Evolutionary conservation across 768 basidiomycete genomes (phyloP).

Genomic region (Pulveroboletus sp.): DNA sequence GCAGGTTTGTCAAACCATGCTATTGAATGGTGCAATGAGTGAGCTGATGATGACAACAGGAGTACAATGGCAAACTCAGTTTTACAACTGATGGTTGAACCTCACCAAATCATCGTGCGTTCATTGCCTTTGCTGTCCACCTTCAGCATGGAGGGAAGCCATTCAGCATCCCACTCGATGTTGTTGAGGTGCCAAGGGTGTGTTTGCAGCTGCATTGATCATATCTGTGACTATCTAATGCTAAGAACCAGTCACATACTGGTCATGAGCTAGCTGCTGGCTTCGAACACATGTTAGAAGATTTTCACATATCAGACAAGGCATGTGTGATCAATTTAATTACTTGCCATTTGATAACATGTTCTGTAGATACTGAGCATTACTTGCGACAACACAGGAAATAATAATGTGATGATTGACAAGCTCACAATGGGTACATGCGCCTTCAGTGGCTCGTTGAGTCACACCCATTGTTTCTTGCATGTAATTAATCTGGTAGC

Average conservation of each 20-base stretch:
- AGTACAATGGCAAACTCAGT: too few relatives aligned
- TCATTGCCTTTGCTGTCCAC: slow-evolving; percentile 1
- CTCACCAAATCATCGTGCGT: too few relatives aligned
- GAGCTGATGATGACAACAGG: too few relatives aligned
- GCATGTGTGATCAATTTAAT: too few relatives aligned
- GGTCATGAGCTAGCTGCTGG: background rate
- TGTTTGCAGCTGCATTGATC: background rate
- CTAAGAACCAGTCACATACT: background rate
- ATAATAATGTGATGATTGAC: slow-evolving; percentile 24
- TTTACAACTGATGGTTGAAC: too few relatives aligned
- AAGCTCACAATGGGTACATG: slow-evolving; percentile 19
- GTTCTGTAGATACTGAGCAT: slow-evolving; percentile 22
- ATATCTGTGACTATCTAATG: background rate
- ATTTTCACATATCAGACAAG: slow-evolving; percentile 20
- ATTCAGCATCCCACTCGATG: background rate
- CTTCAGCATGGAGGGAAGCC: background rate
- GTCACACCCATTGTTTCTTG: slow-evolving; percentile 34
- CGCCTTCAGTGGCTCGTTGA: slow-evolving; percentile 21
- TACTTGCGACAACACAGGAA: slow-evolving; percentile 23
- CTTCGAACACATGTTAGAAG: slow-evolving; percentile 18
- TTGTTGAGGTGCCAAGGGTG: background rate
- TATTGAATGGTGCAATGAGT: too few relatives aligned
- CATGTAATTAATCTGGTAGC: slow-evolving; percentile 36
- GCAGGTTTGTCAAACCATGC: background rate
- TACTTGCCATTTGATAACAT: too few relatives aligned